Evolutionary conservation across 2,329 filamentous ascomycete species (phyloP), one percentile per base, ranked within the genome.

Genomic region (Endoconidiophora laricicola): DNA sequence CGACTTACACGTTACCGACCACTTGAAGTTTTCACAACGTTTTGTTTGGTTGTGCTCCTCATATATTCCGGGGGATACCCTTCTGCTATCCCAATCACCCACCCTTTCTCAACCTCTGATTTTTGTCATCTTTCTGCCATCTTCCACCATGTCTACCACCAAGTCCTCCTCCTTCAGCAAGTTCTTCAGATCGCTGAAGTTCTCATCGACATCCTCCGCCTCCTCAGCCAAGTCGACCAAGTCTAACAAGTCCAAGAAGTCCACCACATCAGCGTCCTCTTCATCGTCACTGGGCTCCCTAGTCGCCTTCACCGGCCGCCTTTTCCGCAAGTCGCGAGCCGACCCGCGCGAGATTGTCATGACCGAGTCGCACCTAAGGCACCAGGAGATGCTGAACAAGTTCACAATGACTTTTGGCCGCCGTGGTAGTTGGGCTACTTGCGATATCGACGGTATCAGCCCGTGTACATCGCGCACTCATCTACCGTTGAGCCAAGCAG

Each of bases 361-460:
- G 46, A 70, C 66, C 6, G 61, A 64, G 50, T 62, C 66, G 48
- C 71, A 71, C 58, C 61, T 70, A 16, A 61, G 63, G 49, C 66
- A 72, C 56, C 69, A 70, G 57, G 65, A 70, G 60, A 62, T 69
- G 59, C 62, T 73, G 37, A 62, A 62, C 52, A 59, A 65, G 50
- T 72, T 69, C 60, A 66, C 62, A 50, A 66, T 69, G 58, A 66
- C 63, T 9, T 72, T 72, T 55, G 70, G 70, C 38, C 60, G 65
- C 29, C 60, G 58, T 37, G 42, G 36, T n/a, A 41, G 52, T 33
- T 44, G 46, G 52, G 37, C 47, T 9, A 55, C 51, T 12, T 37
- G 44, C 26, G 53, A 54, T 20, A 36, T 44, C 37, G 48, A 49
- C 22, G 48, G 43, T 38, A 42, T 55, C 10, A 52, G 51, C 48